Evolutionary conservation across 2,329 filamentous ascomycete genomes (phyloP), one percentile per base, ranked within the genome.

Genomic region (Sphaceloma murrayae): DNA sequence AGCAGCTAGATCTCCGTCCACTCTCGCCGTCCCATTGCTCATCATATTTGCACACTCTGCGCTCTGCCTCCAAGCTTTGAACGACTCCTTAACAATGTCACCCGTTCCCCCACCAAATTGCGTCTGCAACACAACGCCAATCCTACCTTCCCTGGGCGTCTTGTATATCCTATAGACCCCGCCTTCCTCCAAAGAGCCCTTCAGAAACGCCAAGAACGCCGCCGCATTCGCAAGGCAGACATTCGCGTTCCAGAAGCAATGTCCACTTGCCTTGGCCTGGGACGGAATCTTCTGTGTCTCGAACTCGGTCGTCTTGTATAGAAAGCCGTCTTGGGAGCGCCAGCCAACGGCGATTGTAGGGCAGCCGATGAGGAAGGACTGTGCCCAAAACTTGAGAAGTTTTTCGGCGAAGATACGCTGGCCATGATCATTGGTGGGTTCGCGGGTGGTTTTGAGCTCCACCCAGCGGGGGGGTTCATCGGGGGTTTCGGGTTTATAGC

Each of bases 261-360:
- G 75, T 0, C 80, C 78, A 7, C 72, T 48, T 43, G 75, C 72
- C 54, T 81, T 78, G 10, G 93, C 84, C 40, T 75, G 82, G 2
- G 75, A 73, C 0, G 91, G 91, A 45, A 98, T 86, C 21, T 68
- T 72, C 34, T 78, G 77, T 1, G 88, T 95, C 48, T 85, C 76
- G 22, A 94, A 75, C 57, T 94, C 85, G 59, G 94, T 77, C 9
- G 93, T 59, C 9, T 75, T 71, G 36, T 72, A 70, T 16, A 98
- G 68, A 43, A 85, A 74, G 5, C 91, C 89, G 45, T 80, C 58
- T 46, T 73, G 76, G 24, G 75, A 80, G 36, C 91, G 79, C 60
- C 91, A 95, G 1, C 91, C 91, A 21, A 98, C 83, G 34, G 95
- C 78, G 52, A 98, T 85, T 53, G 81, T 91, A 0, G 87, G 86